Base-by-base conservation (phyloP, 345 rosid species). In the Eucalyptus erythrocorys region DNA sequence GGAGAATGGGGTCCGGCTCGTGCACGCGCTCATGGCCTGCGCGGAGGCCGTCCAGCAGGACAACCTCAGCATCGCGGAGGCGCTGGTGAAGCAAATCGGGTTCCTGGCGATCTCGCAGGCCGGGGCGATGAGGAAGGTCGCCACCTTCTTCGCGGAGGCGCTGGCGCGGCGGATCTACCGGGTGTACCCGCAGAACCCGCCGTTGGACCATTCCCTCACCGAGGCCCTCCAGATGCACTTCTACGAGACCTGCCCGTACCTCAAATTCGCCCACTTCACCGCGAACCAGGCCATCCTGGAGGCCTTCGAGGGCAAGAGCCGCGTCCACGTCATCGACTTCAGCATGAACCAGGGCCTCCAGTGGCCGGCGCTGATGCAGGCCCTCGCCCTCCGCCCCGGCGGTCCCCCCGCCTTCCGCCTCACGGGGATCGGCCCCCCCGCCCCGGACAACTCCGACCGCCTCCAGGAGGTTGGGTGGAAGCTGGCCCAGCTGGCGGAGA, bases 351-450 rank as follows among this genome's bases (percentile, higher is more conserved):
- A 94, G 37, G 97, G 99, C 8, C 92, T 95, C 91, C 99, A 97
- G 90, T 97, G 98, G 99, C 97, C 99, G 9, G 98, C 97, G 12
- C 91, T 97, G 81, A 94, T 97, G 96, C 98, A 96, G 86, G 99
- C 99, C 13, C 91, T 97, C 7, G 98, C 99, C 24, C 42, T 91
- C 16, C 84, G 99, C 34, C 96, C 93, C 24, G 98, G 97, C 5
- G 99, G 97, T 5, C 96, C 99, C 10, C 99, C 98, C 1, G 84
- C 91, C 59, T 96, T 97, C 86, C 93, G 98, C 85, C 90, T 97
- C 42, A 97, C 98, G 34, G 98, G 97, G 10, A 95, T 97, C 24
- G 99, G 99, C 21, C 98, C 97, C 5, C 99, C 98, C 27, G 87
- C 94, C 4, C 92, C 91, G 1, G 96, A 97, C 86, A 92, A 94